Evolutionary conservation across 1,139 yeast species (phyloP).

Genomic region (Yamadazyma atlantica): DNA sequence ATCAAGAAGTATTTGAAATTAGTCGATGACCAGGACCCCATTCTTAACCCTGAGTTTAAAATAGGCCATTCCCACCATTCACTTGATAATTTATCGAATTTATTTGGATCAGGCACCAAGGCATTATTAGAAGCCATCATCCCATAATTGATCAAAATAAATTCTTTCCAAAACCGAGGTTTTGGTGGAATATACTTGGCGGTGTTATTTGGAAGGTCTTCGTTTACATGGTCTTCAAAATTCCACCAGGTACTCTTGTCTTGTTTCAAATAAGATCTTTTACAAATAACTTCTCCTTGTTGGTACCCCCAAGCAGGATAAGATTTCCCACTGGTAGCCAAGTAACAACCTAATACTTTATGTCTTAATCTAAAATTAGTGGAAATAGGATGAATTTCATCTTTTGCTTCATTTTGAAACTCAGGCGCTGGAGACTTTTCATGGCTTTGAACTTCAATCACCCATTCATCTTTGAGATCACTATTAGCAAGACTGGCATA

Average conservation of each 20-base stretch:
- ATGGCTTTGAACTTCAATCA: slow-evolving; percentile 62
- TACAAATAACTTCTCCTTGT: slow-evolving; percentile 79
- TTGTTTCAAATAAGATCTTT: slow-evolving; percentile 43
- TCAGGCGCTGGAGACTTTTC: slow-evolving; percentile 48
- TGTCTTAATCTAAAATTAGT: slow-evolving; percentile 68
- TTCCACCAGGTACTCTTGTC: slow-evolving; percentile 85
- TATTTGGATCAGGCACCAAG: slow-evolving; percentile 65
- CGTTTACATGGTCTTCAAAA: slow-evolving; percentile 64
- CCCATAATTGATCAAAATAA: slow-evolving; percentile 65
- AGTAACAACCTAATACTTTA: slow-evolving; percentile 64
- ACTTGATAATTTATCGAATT: slow-evolving; percentile 62
- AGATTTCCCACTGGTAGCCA: slow-evolving; percentile 69
- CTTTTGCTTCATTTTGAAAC: slow-evolving; percentile 40
- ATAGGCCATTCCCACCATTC: slow-evolving; percentile 86
- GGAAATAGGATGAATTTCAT: slow-evolving; percentile 62
- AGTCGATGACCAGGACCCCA: slow-evolving; percentile 64
- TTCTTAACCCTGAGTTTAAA: slow-evolving; percentile 58
- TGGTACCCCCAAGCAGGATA: slow-evolving; percentile 82
- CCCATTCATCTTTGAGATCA: slow-evolving; percentile 72
- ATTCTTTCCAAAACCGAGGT: slow-evolving; percentile 70
- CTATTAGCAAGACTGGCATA: slow-evolving; percentile 57
- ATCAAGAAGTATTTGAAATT: slow-evolving; percentile 55
- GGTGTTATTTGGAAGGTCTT: slow-evolving; percentile 36
- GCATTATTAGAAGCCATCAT: slow-evolving; percentile 83
- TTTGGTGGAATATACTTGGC: slow-evolving; percentile 57